Conservation (phyloP, 306 rosid genomes). For the Boehmeria nivea region DNA sequence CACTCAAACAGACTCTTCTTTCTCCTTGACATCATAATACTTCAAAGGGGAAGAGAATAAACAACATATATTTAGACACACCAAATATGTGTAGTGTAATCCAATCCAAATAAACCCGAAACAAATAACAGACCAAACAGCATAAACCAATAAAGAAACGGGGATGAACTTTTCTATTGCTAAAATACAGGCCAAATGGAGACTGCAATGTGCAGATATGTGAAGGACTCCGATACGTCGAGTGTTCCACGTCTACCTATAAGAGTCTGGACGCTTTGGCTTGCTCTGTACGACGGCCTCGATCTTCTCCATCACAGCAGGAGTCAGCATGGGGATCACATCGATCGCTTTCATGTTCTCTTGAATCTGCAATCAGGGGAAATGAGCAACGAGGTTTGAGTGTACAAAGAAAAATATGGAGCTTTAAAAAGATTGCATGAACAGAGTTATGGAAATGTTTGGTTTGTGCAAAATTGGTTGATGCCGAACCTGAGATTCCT, state of each 20-base stretch:
- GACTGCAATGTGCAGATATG: slow-evolving; percentile 27
- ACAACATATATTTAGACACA: neutral
- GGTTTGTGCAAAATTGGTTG: neutral
- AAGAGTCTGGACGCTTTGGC: slow-evolving; percentile 92
- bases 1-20: neutral
- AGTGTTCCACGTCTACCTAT: slow-evolving; percentile 36
- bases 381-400: neutral
- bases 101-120: slow-evolving; percentile 3
- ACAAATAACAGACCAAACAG: neutral
- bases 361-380: slow-evolving; percentile 43
- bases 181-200: slow-evolving; percentile 2
- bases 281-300: slow-evolving; percentile 81
- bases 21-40: neutral
- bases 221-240: slow-evolving; percentile 3
- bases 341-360: slow-evolving; percentile 97
- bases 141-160: neutral
- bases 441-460: neutral
- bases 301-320: slow-evolving; percentile 88
- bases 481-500: slow-evolving; percentile 78
- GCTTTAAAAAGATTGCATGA: neutral
- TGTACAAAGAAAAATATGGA: neutral
- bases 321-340: slow-evolving; percentile 76
- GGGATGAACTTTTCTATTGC: slow-evolving; percentile 7
- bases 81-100: neutral
- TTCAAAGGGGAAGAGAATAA: neutral